Base-by-base conservation (phyloP, 257 asterid species). In the Euphrasia confusa region DNA sequence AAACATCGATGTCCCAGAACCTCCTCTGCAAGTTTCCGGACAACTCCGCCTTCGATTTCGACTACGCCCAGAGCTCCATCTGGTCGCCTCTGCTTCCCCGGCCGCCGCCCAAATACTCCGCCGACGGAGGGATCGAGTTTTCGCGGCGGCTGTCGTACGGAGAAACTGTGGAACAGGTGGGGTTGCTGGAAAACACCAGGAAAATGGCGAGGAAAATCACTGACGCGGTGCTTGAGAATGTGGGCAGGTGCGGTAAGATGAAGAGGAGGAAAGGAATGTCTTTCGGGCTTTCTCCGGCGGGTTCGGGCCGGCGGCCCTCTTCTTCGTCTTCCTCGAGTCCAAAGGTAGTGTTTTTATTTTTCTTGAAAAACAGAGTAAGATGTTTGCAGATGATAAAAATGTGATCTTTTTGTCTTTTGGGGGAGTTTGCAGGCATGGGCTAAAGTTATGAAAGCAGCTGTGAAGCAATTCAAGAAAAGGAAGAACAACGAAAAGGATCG, bases 31-130 rank as follows among this genome's bases (percentile, higher is more conserved):
- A 86, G 56, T 89, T 86, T 67, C 95, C 95, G 0, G 97, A 92
- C 75, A 83, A 84, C 71, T 84, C 98, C 0, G 83, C 95, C 10
- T 89, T 84, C 70, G 98, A 83, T 64, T 89, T 86, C 77, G 82
- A 92, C 78, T 89, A 92, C 71, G 48, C 95, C 1, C 96, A 86
- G 89, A 92, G 97, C 79, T 83, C 97, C 48, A 81, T 92, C 33
- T 92, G 99, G 97, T 92, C 99, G 40, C 99, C 97, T 30, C 44
- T 90, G 48, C 79, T 85, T 40, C 83, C 84, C 7, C 85, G 78
- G 15, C 80, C 75, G 0, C 64, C 63, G 12, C 60, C 63, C 2
- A 10, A 64, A 5, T 15, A 58, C 48, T 28, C 61, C 14, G 48
- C 52, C 63, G 35, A 60, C 14, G 48, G 52, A 60, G 12, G 58